Evolutionary conservation across 2,329 filamentous ascomycete genomes (phyloP), one percentile per base, ranked within the genome.

Genomic region (Shiraia sp.): DNA sequence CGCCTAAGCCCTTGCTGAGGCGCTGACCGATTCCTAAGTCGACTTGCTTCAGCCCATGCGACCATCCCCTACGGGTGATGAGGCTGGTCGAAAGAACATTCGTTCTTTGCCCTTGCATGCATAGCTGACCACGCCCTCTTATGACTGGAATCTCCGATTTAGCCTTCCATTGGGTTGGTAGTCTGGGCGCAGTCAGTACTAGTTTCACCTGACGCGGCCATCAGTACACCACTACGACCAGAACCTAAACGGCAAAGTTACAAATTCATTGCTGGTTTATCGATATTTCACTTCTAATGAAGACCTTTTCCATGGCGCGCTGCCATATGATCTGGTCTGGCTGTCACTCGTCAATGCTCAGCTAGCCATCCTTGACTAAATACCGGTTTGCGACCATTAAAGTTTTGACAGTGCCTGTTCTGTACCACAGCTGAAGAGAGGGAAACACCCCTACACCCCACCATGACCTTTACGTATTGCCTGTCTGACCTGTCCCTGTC

Each of bases 61-160:
- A 51, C 44, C 28, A 22, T 42, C 14, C 32, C 28, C 31, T 16
- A 27, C 42, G 15, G 39, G 34, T 49, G 49, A 52, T 48, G 40
- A 53, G 40, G 47, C 42, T 50, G 46, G 45, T 51, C 58, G 58
- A 57, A 60, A 54, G 57, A 63, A 64, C 59, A 41, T 51, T 57
- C 40, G 51, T 53, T 57, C 47, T 45, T 8, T 22, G 45, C 49
- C 38, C 45, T 36, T 49, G 47, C 40, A 43, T n/a, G 35, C 28
- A 25, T 34, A 15, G 40, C 40, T 40, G 40, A 37, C 43, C 43
- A 43, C 26, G 32, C 22, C 32, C 27, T 40, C 23, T 39, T 36
- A 26, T 37, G 32, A 35, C 39, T 14, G 23, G 17, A 15, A 25
- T 19, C 6, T 13, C 27, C 6, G 30, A 25, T 17, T 8, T 17